Base-by-base conservation (phyloP, 1,284 basidiomycete species). In the Sanguinoderma infundibulare region DNA sequence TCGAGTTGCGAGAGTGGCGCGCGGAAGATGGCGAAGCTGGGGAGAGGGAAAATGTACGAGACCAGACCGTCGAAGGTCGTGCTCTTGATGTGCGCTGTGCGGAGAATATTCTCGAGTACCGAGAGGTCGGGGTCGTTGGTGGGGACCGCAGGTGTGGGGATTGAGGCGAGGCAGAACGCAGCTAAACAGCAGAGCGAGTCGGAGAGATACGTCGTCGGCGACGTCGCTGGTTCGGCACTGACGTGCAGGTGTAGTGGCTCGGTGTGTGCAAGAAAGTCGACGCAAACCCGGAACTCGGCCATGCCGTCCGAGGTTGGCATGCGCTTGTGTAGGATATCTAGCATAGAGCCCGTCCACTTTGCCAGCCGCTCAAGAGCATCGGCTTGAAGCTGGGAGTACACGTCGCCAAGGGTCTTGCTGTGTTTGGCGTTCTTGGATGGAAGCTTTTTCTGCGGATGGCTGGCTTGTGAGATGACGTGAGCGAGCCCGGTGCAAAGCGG, bases 181-280 rank as follows among this genome's bases (percentile, higher is more conserved):
- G 74, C 57, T 24, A 79, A 66, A 40, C 70, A 67, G 1, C 68
- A 66, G 20, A 80, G 65, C 5, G 73, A 69, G 53, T 79, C 74
- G 3, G 70, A 58, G 2, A 68, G 57, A n/a, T 57, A 65, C 2
- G 62, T 54, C 15, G 32, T 46, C n/a, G 57, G 60, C 26, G 61
- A 62, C 20, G 60, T 32, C 3, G 60, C 56, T 4, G 58, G 42
- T 2, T 55, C 62, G 9, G 55, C 20, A 15, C 47, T 24, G 15
- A 61, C 20, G 47, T 73, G 69, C 0, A 72, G 53, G 0, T 52
- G 42, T 6, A 59, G 22, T 1, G 59, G 59, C 5, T 69, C 46
- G 10, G 63, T 62, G 6, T 60, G 20, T 3, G 53, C 54, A 8
- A 74, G 64, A 46, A 74, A 65, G 38, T 69, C 68, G 2, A 65